These are phyloP conservation scores for Trypanosoma congolense DNA, from an alignment of 208 protist species.

Conservation along the genomic window DNA sequence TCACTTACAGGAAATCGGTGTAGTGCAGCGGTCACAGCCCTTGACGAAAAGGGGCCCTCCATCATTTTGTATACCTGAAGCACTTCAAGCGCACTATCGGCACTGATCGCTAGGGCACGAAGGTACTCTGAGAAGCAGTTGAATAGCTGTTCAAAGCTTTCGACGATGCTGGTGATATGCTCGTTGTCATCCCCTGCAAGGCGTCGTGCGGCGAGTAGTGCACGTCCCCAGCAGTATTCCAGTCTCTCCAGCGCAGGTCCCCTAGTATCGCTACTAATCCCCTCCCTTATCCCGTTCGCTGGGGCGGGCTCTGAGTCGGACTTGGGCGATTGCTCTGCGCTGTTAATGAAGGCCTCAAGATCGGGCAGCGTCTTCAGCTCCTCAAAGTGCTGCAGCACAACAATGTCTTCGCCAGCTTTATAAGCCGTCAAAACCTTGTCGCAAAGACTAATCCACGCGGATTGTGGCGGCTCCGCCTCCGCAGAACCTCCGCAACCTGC, in stretches of 20 bases:
- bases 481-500: not conserved
- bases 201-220: slow-evolving; percentile 46
- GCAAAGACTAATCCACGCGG: slow-evolving; percentile 17
- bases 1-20: slow-evolving; percentile 37
- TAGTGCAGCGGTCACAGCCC: slow-evolving; percentile 54
- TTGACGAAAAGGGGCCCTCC: slow-evolving; percentile 34
- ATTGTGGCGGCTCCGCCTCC: not conserved
- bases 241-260: slow-evolving; percentile 9
- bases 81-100: slow-evolving; percentile 32
- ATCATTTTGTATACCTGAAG: slow-evolving; percentile 25
- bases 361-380: slow-evolving; percentile 45
- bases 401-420: slow-evolving; percentile 44
- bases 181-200: slow-evolving; percentile 57
- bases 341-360: too few relatives aligned
- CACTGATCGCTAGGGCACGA: slow-evolving; percentile 34
- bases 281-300: not conserved
- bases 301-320: too few relatives aligned
- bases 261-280: not conserved
- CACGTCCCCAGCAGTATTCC: slow-evolving; percentile 59
- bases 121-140: slow-evolving; percentile 57
- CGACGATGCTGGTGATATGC: slow-evolving; percentile 61
- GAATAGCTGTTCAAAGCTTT: slow-evolving; percentile 60
- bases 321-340: too few relatives aligned
- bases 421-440: slow-evolving; percentile 24
- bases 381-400: slow-evolving; percentile 76